Percentiles rank a stretch among this genome's conserved stretches.
Conservation (phyloP, 2,329 filamentous ascomycete genomes). For the Helotiales sp. region DNA sequence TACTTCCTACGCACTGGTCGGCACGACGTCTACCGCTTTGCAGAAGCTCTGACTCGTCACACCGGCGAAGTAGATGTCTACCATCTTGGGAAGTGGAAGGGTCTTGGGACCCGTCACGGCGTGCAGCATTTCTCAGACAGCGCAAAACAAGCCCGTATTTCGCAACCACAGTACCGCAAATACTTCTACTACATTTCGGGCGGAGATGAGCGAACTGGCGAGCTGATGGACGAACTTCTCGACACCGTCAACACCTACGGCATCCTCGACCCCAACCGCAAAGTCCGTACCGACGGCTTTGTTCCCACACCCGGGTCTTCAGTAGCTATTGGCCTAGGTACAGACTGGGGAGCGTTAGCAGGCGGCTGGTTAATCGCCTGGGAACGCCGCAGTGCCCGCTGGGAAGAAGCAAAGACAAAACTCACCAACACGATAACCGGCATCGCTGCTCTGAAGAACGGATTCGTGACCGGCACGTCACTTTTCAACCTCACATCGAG, state of each 20-base stretch:
- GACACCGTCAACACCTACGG: constrained; percentile 59
- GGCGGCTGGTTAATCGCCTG: constrained; percentile 64
- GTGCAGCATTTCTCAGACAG: constrained; percentile 67
- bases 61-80: constrained; percentile 67
- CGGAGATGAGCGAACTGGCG: constrained; percentile 36
- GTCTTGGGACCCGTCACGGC: constrained; percentile 65
- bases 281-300: constrained; percentile 60
- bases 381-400: constrained; percentile 59
- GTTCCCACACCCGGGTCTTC: constrained; percentile 48
- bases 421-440: constrained; percentile 55
- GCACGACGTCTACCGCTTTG: constrained; percentile 61
- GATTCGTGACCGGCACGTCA: constrained; percentile 61
- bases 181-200: constrained; percentile 52
- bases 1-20: constrained; percentile 65
- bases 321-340: constrained; percentile 59
- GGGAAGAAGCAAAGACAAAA: constrained; percentile 57
- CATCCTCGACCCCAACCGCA: constrained; percentile 60
- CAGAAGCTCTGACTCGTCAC: constrained; percentile 61
- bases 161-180: constrained; percentile 61
- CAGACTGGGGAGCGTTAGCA: constrained; percentile 63
- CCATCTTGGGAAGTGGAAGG: constrained; percentile 61
- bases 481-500: constrained; percentile 57
- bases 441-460: constrained; percentile 60
- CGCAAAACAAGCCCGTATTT: constrained; percentile 65
- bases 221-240: constrained; percentile 44